Evolutionary conservation across 179 eudicot genomes (phyloP), one percentile per base, ranked within the genome.

Genomic region (Spinacia oleracea): DNA sequence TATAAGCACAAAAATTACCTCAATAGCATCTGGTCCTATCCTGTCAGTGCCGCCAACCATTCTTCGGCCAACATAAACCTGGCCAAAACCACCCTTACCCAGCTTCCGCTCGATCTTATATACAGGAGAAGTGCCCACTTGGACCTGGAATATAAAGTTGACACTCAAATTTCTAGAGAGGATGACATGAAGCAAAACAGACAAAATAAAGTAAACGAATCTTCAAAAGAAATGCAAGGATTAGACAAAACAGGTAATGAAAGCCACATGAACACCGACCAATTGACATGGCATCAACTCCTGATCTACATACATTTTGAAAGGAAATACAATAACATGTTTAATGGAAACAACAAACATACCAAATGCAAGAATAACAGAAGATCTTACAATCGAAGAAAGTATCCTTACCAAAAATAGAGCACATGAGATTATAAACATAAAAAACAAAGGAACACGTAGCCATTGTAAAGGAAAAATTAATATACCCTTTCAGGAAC

Each of bases 21-120:
- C 97, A 68, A 92, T 29, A 48, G 97, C 98, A 84, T 93, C 98
- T 15, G 95, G 92, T 74, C 98, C 98, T 60, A 89, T 86, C 85
- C 97, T 81, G 46, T 88, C 98, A 66, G 71, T 76, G 79, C 98
- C 98, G 78, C 97, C 98, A 55, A 73, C 83, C 62, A 86, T 73
- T 87, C 97, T 89, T 83, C 91, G 85, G 66, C 98, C 98, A 38
- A 93, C 97, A 86, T 92, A 93, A 71, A 93, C 98, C 85, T 93
- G 98, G 40, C 98, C 98, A 83, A 93, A 93, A 70, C 98, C 98
- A 83, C 98, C 98, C 82, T 93, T 93, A 35, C 98, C 98, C 88
- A 93, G 82, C 84, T 93, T 93, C 80, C 92, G 82, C 82, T 93
- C 97, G 29, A 90, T 81, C 85, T 89, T 90, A 79, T 93, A 93